Base-by-base conservation (phyloP, 148 eudicot genomes). In the Chenopodium formosanum region DNA sequence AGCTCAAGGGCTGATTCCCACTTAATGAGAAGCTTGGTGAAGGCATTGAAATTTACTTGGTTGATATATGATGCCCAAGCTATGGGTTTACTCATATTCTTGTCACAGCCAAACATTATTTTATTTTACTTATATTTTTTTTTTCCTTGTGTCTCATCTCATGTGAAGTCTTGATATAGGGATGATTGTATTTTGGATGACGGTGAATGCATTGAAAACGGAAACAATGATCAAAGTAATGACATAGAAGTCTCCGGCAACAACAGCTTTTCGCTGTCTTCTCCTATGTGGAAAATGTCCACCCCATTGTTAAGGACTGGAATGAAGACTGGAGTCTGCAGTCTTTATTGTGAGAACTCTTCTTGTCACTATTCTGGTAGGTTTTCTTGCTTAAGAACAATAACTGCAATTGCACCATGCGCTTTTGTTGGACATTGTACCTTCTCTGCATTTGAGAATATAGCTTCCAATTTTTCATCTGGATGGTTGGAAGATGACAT, bases 321-420 rank as follows among this genome's bases (percentile, higher is more conserved):
- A 63, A 80, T 76, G 87, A 85, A 77, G 81, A 34, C 76, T 72
- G 84, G 66, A 72, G 48, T 80, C 25, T 62, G 52, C 74, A 77
- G 82, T 66, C 50, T 77, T 70, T 65, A 75, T 72, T 89, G 89
- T 81, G 83, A 70, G 67, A 84, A 66, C 77, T 84, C 80, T 50
- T 84, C 76, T 9, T 92, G 97, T 83, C 80, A 79, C 31, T 85
- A 78, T 85, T 88, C 90, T 76, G 79, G 85, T 74, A 83, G 84
- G 84, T 84, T 86, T 73, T 90, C 92, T 79, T 95, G 97, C 89
- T 82, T 81, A 52, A 93, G 97, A 88, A 86, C 87, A 71, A 84
- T 95, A 50, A 90, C 90, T 72, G 90, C 97, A 69, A 69, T 95
- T 90, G 89, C 94, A 79, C 97, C 99, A 48, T 82, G 87, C 86